These are phyloP conservation scores for Nectriaceae sp. DNA, from an alignment of 2,329 filamentous ascomycete genomes.

Conservation along the genomic window DNA sequence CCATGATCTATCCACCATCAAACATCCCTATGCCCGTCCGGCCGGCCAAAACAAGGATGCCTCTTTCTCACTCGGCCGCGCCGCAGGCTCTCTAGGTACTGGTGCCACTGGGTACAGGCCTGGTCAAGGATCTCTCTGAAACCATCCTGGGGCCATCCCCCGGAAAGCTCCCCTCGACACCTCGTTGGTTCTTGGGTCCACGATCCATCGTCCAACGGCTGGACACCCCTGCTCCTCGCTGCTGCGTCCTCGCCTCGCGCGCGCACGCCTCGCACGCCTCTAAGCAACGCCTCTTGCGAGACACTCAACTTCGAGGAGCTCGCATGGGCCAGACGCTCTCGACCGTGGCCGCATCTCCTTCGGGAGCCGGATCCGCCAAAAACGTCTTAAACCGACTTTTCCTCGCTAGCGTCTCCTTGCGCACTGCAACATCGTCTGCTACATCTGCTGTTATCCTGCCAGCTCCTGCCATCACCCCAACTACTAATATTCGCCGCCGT, in stretches of 20 bases:
- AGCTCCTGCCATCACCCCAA: constrained; percentile 22
- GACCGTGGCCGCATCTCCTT: constrained; percentile 29
- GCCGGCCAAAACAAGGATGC: constrained; percentile 18
- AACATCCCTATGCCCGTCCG: constrained; percentile 17
- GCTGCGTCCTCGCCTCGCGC: neutral
- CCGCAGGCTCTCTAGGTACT: constrained; percentile 23
- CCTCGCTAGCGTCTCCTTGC: constrained; percentile 33
- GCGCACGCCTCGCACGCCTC: neutral
- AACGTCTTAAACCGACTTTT: constrained; percentile 37
- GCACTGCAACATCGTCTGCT: constrained; percentile 28
- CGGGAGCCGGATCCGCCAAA: constrained; percentile 29
- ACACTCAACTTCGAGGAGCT: no score
- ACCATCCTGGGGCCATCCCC: constrained; percentile 5
- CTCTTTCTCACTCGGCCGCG: constrained; percentile 21
- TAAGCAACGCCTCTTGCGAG: neutral
- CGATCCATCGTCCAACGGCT: neutral
- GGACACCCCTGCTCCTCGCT: neutral
- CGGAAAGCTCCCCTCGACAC: neutral
- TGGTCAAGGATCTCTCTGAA: constrained; percentile 8
- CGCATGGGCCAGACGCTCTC: constrained; percentile 30
- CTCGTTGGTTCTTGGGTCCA: neutral
- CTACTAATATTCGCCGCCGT: constrained; percentile 33
- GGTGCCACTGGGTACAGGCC: neutral
- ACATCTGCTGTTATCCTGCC: constrained; percentile 18
- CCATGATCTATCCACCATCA: constrained; percentile 1